Evolutionary conservation across 2,329 filamentous ascomycete genomes (phyloP), one percentile per base, ranked within the genome.

Genomic region (Penicillium oxalicum): DNA sequence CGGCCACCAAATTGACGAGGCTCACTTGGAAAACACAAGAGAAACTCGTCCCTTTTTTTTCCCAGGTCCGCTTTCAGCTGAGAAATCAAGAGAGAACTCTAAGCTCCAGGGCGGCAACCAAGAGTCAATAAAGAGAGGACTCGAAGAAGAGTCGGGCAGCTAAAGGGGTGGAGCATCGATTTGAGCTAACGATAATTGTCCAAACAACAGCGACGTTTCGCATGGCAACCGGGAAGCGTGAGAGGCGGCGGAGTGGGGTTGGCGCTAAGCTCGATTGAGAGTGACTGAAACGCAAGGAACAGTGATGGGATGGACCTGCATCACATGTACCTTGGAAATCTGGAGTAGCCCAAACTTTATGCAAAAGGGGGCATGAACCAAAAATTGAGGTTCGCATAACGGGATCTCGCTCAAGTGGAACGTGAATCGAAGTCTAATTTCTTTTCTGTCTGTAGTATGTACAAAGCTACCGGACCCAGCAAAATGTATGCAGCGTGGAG

Each of bases 191-290:
- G 40, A 40, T 47, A 44, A 50, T 54, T 43, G 47, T 50, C 56
- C 48, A 58, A 61, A 61, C 53, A 61, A 56, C 46, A 49, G 45
- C 45, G 38, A 32, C 48, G 53, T 56, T 46, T 59, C 55, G 55
- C 55, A 57, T 58, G 52, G 53, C 53, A 56, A 56, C 56, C 39
- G 2, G 7, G 38, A 33, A 13, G 43, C 49, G 42, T 49, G 33
- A 55, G 33, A 55, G 49, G 45, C 47, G 38, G 29, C n/a, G 52
- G 49, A 47, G 40, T 50, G 52, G 45, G 43, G 50, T 47, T 5
- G 24, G 25, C 27, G 13, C 13, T 44, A 39, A 54, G 26, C 51
- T 18, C 0, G 1, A 49, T 47, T 1, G 7, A 45, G 52, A 42
- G n/a, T 47, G 51, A 43, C 24, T 40, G n/a, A 34, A 9, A 56